A percentile compares a stretch with the other conserved stretches of the same genome.
These are phyloP conservation scores for bread wheat (Triticum aestivum) DNA, from an alignment of 176 grass and related monocot genomes.

Conservation along the genomic window DNA sequence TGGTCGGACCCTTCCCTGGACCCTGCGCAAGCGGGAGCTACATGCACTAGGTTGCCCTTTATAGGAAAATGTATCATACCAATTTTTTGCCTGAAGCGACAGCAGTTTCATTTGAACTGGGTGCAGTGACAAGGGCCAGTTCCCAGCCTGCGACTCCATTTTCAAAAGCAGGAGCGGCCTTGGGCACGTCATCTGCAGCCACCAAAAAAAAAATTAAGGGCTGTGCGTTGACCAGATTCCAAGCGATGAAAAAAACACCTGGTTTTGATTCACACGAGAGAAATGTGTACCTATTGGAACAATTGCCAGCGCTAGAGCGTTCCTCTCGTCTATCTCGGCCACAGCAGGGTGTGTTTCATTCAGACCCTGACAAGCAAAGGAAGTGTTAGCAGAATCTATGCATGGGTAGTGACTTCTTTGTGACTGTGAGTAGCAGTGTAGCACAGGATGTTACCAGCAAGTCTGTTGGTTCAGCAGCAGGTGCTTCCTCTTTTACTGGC, in stretches of 20 bases:
- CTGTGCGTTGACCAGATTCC: neutral
- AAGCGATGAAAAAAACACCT: neutral
- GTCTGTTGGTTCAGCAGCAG: conserved; percentile 55
- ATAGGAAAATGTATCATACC: conserved; percentile 43
- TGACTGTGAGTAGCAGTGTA: conserved; percentile 21
- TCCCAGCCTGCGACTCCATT: conserved; percentile 97
- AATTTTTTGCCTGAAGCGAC: conserved; percentile 71
- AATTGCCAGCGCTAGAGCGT: conserved; percentile 91
- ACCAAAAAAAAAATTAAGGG: neutral
- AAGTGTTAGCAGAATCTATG: neutral
- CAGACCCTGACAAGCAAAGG: conserved; percentile 53
- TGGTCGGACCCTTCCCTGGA: too few species aligned
- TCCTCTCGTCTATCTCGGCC: conserved; percentile 78
- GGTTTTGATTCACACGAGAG: neutral
- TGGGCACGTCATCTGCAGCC: conserved; percentile 62
- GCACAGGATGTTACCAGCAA: conserved; percentile 66
- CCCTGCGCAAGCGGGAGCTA: too few species aligned
- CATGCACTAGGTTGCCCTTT: too few species aligned
- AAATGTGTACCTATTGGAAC: conserved; percentile 76
- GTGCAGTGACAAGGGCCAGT: conserved; percentile 81
- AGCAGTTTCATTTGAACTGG: conserved; percentile 80
- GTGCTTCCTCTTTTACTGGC: conserved; percentile 64
- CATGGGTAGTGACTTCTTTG: neutral
- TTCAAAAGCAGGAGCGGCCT: conserved; percentile 44
- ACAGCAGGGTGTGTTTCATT: conserved; percentile 51